phyloP scores from a whole-genome alignment of 176 grass and related monocot genomes.

The Zoysia japonica region DNA sequence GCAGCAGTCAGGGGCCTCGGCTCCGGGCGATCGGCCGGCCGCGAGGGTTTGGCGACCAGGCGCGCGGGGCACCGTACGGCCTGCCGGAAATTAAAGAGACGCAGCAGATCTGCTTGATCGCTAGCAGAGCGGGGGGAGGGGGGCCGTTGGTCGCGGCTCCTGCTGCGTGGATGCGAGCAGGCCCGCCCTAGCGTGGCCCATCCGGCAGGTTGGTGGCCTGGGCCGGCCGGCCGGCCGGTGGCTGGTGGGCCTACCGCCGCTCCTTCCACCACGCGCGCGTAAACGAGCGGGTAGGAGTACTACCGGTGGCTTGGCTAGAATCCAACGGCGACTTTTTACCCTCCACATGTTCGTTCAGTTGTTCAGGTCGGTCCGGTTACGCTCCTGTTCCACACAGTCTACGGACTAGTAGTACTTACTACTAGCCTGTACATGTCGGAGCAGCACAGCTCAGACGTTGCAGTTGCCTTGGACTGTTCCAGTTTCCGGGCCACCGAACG shows the following conservation, averaged over 20 bases:
- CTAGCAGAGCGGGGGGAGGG: no score
- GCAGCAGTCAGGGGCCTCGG: not conserved
- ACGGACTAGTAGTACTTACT: no score
- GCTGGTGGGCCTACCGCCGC: not conserved
- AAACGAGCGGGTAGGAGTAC: not conserved
- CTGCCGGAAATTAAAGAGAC: not conserved
- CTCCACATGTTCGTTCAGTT: not conserved
- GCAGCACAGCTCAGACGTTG: no score
- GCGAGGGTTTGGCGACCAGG: not conserved
- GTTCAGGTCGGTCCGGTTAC: no score
- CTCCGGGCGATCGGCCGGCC: not conserved
- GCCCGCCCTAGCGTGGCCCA: not conserved
- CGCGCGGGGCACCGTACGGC: not conserved
- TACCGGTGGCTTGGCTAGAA: not conserved
- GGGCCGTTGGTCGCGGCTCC: no score
- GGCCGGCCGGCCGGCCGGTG: not conserved
- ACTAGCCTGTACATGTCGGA: no score
- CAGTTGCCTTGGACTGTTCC: no score
- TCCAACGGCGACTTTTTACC: not conserved
- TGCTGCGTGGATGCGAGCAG: not conserved
- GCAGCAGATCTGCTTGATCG: not conserved
- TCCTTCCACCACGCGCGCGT: not conserved
- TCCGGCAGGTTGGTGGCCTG: not conserved
- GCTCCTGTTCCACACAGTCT: no score
- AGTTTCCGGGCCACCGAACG: no score